Conservation (phyloP, 1,284 basidiomycete species). For the Puccinia novopanici region DNA sequence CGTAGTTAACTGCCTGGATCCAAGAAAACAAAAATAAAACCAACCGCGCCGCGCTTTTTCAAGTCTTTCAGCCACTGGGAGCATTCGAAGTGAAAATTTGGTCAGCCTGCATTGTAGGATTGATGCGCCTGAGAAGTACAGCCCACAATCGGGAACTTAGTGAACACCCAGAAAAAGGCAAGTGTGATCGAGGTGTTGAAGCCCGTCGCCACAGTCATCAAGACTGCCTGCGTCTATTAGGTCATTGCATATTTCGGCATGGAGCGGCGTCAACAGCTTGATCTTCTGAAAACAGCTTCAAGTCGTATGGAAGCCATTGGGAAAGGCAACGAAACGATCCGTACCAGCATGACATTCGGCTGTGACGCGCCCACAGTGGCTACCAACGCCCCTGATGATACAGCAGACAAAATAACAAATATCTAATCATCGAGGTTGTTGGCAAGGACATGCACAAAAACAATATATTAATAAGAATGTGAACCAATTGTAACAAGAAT, state of each 20-base stretch:
- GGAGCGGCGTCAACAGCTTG: neutral
- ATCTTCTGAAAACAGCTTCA: neutral
- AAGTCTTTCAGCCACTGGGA: slow-evolving; percentile 24
- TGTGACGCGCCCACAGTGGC: neutral
- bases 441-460: neutral
- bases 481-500: neutral
- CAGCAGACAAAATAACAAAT: neutral
- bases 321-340: neutral
- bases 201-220: slow-evolving; percentile 13
- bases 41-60: slow-evolving; percentile 14
- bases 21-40: neutral
- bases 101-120: neutral
- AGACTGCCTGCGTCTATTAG: slow-evolving; percentile 9
- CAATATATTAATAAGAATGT: neutral
- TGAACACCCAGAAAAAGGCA: slow-evolving; percentile 34
- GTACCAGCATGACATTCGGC: slow-evolving; percentile 22
- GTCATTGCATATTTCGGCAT: neutral
- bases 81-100: neutral
- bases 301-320: no score
- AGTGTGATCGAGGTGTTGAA: slow-evolving; percentile 10
- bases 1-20: no score
- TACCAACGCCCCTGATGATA: neutral
- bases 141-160: slow-evolving; percentile 11
- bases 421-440: neutral
- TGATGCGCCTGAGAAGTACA: neutral